These are phyloP conservation scores for Globomyces pollinis-pini DNA, from an alignment of 192 early-diverging fungal species.

Conservation along the genomic window DNA sequence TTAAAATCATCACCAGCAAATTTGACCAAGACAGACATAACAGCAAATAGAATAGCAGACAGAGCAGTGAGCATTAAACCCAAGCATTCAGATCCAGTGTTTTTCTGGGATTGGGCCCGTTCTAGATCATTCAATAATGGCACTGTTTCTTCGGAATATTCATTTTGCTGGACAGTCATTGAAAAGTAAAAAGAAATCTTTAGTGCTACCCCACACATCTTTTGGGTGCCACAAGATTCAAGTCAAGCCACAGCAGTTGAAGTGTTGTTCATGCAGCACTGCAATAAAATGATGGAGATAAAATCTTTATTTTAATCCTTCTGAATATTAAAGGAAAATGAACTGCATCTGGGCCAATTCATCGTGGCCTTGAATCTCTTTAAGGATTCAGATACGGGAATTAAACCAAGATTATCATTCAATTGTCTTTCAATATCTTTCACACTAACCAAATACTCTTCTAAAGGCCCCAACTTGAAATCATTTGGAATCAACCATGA, in stretches of 20 bases:
- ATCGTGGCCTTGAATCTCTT: too few species aligned
- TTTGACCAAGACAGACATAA: constrained; percentile 67
- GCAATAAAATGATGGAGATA: too few species aligned
- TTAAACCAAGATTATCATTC: background rate
- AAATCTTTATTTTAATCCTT: too few species aligned
- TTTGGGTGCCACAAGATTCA: too few species aligned
- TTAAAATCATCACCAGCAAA: constrained; percentile 49
- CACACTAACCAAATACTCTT: background rate
- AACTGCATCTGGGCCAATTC: too few species aligned
- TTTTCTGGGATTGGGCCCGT: background rate
- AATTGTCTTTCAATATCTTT: background rate
- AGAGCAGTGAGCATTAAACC: background rate
- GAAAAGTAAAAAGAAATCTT: too few species aligned
- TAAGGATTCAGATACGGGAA: too few species aligned
- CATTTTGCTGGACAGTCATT: too few species aligned
- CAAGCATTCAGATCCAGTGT: background rate
- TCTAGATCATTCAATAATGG: background rate
- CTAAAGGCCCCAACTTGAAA: background rate
- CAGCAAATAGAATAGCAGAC: background rate
- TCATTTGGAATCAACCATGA: background rate
- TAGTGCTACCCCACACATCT: too few species aligned
- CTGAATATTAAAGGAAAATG: too few species aligned
- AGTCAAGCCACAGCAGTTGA: too few species aligned
- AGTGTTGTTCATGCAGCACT: too few species aligned
- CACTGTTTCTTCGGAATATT: background rate